Percentiles rank a stretch among this genome's conserved stretches.
These are phyloP conservation scores for Cavenderia fasciculata DNA, from an alignment of 78 protist species.

Conservation along the genomic window DNA sequence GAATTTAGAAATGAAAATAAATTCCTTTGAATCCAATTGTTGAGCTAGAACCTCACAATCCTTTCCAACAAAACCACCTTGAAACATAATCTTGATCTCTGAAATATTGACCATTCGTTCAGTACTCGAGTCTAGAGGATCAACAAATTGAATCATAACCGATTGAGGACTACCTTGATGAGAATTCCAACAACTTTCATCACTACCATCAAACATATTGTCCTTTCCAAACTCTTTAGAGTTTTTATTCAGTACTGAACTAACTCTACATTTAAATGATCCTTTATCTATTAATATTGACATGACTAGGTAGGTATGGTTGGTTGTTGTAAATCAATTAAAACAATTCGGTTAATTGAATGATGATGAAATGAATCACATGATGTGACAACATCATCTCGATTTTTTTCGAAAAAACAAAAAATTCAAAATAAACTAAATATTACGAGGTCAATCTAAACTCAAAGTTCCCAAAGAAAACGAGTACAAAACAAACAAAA, in stretches of 20 bases:
- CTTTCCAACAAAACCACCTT: constrained; percentile 81
- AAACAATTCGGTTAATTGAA: background rate
- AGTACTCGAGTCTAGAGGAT: constrained; percentile 1
- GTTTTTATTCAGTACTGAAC: constrained; percentile 76
- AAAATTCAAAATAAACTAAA: too few relatives aligned
- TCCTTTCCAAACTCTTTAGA: constrained; percentile 78
- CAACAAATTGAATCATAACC: constrained; percentile 19
- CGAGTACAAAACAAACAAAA: too few relatives aligned
- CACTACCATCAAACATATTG: constrained; percentile 68
- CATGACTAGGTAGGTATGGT: background rate
- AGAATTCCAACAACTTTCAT: constrained; percentile 84
- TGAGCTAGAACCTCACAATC: constrained; percentile 37
- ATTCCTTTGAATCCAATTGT: background rate
- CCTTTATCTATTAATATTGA: background rate
- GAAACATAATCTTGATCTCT: constrained; percentile 53
- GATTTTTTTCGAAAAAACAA: too few relatives aligned
- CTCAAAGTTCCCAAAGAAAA: too few relatives aligned
- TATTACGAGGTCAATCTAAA: too few relatives aligned
- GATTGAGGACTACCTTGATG: constrained; percentile 70
- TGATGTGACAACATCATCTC: too few relatives aligned
- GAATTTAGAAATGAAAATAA: background rate
- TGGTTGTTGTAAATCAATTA: background rate
- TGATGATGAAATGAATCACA: too few relatives aligned
- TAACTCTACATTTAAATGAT: constrained; percentile 34
- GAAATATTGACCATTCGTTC: constrained; percentile 4